These are phyloP conservation scores for Moniliella sp. DNA, from an alignment of 1,284 basidiomycete genomes.

Conservation along the genomic window DNA sequence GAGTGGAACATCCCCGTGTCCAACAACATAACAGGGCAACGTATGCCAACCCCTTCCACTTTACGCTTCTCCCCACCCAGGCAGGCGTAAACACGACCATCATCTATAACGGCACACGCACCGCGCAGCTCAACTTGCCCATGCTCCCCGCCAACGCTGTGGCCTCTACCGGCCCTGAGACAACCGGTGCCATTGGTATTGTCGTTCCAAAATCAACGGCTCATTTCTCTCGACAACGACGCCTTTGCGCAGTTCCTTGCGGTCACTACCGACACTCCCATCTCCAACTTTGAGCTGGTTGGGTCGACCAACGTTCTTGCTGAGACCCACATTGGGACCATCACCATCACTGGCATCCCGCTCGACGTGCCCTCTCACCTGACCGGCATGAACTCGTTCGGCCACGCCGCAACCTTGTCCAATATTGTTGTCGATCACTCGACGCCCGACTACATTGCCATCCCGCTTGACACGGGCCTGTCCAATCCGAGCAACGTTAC, in stretches of 20 bases:
- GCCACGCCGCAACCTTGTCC: constrained; percentile 43
- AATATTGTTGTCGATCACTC: constrained; percentile 16
- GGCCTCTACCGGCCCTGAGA: constrained; percentile 48
- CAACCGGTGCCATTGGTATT: constrained; percentile 40
- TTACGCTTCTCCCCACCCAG: constrained; percentile 48
- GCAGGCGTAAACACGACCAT: constrained; percentile 43
- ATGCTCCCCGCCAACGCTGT: constrained; percentile 38
- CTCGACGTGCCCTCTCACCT: constrained; percentile 45
- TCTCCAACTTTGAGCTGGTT: constrained; percentile 40
- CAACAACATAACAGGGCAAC: constrained; percentile 44
- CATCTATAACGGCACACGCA: constrained; percentile 39
- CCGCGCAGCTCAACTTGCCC: constrained; percentile 46
- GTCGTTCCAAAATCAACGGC: constrained; percentile 37
- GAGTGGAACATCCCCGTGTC: constrained; percentile 11
- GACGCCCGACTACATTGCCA: constrained; percentile 8
- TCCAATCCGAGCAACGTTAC: constrained; percentile 39
- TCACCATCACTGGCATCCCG: constrained; percentile 47
- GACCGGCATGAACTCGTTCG: constrained; percentile 36
- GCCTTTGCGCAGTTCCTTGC: constrained; percentile 46
- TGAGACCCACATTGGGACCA: constrained; percentile 46
- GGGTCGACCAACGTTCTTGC: constrained; percentile 47
- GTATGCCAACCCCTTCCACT: constrained; percentile 57
- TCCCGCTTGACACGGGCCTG: constrained; percentile 10
- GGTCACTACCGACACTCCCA: constrained; percentile 41
- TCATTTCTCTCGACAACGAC: constrained; percentile 42